Conservation (phyloP, 1,284 basidiomycete genomes). For the Chondrostereum purpureum region DNA sequence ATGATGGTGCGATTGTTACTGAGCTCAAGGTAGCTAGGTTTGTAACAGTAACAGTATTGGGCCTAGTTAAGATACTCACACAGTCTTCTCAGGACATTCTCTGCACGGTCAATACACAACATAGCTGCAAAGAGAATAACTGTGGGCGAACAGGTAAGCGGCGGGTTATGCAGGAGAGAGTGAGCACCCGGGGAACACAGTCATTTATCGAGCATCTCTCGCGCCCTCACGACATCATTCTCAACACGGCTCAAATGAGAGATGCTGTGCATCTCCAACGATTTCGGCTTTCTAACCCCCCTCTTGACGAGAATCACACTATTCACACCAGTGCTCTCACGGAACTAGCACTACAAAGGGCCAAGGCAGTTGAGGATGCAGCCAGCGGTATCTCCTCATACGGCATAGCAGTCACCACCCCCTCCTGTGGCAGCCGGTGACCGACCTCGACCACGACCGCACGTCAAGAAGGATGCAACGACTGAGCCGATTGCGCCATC, state of each 20-base stretch:
- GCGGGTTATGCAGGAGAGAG: slow-evolving; percentile 16
- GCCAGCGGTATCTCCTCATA: too few species aligned
- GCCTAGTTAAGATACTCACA: not conserved
- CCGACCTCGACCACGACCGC: too few species aligned
- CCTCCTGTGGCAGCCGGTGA: too few species aligned
- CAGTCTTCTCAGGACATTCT: too few species aligned
- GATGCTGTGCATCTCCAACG: slow-evolving; percentile 17
- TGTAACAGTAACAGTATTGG: not conserved
- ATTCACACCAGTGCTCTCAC: not conserved
- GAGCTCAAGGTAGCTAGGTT: too few species aligned
- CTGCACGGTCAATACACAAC: slow-evolving; percentile 22
- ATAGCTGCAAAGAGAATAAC: slow-evolving; percentile 16
- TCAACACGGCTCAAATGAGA: slow-evolving; percentile 23
- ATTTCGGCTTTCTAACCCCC: slow-evolving; percentile 9
- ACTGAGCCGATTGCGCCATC: too few species aligned
- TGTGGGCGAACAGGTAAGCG: slow-evolving; percentile 13
- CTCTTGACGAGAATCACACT: not conserved
- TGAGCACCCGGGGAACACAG: slow-evolving; percentile 3
- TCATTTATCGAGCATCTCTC: slow-evolving; percentile 9
- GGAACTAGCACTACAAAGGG: too few species aligned
- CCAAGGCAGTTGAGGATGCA: too few species aligned
- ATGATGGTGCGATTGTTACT: too few species aligned
- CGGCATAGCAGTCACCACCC: too few species aligned
- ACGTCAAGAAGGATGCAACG: too few species aligned
- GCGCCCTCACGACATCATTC: slow-evolving; percentile 11